Evolutionary conservation across 2,329 filamentous ascomycete genomes (phyloP).

Genomic region (Xylaria hypoxylon): DNA sequence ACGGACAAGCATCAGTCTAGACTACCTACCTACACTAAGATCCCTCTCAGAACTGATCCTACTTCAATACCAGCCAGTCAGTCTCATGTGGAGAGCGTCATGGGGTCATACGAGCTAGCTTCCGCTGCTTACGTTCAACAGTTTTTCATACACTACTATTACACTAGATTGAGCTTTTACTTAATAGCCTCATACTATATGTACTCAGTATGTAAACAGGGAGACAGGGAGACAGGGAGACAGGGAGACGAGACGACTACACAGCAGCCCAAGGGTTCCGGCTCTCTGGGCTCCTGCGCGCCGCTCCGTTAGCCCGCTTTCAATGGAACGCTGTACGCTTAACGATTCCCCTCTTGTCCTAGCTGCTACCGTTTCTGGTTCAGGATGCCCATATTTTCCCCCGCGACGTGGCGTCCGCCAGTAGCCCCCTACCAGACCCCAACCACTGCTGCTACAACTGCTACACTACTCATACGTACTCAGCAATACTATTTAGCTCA

Average conservation of each 20-base stretch:
- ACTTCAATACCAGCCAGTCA: background rate
- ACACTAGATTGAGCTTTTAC: conserved; percentile 13
- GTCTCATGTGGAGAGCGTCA: conserved; percentile 22
- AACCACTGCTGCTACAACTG: no score
- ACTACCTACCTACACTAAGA: background rate
- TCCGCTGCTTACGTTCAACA: conserved; percentile 11
- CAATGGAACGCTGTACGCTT: conserved; percentile 44
- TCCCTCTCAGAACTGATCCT: conserved; percentile 6
- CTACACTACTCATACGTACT: no score
- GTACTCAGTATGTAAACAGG: no score
- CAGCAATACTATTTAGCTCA: background rate
- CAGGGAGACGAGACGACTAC: background rate
- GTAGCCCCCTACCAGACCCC: background rate
- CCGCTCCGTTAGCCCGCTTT: conserved; percentile 43
- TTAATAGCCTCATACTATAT: conserved; percentile 20
- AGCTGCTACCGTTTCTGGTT: conserved; percentile 26
- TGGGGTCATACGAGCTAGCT: conserved; percentile 13
- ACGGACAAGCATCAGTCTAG: conserved; percentile 14
- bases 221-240: no score
- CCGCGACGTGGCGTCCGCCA: conserved; percentile 32
- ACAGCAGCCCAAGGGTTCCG: conserved; percentile 38
- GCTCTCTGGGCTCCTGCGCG: conserved; percentile 45
- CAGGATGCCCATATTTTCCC: conserved; percentile 18
- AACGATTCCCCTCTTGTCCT: conserved; percentile 45
- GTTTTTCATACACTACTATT: background rate